phyloP scores from a whole-genome alignment of 257 asterid genomes.

The Rehmannia glutinosa region DNA sequence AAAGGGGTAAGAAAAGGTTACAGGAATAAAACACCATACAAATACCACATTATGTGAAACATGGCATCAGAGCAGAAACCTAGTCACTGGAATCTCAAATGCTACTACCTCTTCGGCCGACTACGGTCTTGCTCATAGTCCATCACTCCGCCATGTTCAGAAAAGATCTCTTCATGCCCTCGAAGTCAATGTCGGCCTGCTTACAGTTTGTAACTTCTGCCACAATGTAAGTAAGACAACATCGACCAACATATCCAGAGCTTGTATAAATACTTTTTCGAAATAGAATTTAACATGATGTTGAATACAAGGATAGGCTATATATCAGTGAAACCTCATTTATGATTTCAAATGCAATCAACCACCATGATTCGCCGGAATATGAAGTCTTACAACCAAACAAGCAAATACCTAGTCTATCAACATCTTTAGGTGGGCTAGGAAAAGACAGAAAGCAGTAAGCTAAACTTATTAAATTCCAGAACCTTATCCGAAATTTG shows the following conservation, averaged over 20 bases:
- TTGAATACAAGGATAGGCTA: background rate
- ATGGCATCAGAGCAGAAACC: conserved; percentile 8
- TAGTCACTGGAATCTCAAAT: conserved; percentile 3
- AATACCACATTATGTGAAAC: background rate
- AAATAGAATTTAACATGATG: background rate
- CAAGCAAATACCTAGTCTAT: background rate
- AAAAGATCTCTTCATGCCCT: conserved; percentile 86
- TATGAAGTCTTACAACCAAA: background rate
- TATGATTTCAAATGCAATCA: conserved; percentile 9
- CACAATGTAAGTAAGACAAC: conserved; percentile 91
- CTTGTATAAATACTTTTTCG: conserved; percentile 29
- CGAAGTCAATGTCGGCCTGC: conserved; percentile 80
- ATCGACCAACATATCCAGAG: conserved; percentile 69
- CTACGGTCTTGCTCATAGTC: conserved; percentile 77
- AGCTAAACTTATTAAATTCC: background rate
- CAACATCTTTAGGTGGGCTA: background rate
- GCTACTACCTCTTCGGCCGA: conserved; percentile 93
- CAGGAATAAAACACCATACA: background rate
- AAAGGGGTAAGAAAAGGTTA: background rate
- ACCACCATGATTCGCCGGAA: background rate
- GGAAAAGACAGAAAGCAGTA: too few relatives aligned
- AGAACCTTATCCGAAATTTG: background rate
- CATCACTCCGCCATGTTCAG: conserved; percentile 94
- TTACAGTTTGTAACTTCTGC: conserved; percentile 95
- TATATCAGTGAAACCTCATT: background rate